Base-by-base conservation (phyloP, 495 filamentous ascomycete species). In the Trichoderma orchidacearum region DNA sequence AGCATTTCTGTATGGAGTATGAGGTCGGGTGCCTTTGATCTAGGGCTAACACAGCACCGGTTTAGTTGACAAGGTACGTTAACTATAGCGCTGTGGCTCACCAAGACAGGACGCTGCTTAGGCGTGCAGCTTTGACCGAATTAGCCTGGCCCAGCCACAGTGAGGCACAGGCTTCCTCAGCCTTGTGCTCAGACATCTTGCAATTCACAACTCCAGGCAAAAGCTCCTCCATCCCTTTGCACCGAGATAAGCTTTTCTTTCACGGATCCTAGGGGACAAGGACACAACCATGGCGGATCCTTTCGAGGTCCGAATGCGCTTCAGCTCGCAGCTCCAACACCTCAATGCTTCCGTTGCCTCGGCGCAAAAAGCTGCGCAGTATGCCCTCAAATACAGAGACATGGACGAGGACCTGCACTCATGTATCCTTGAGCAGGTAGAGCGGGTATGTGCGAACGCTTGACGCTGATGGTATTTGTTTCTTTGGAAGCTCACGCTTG, bases 301-400 rank as follows among this genome's bases (percentile, higher is more conserved):
- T 0, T 99, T 99, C 72, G 92, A 97, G 75, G 91, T 96, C 56
- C 91, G 93, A 63, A 89, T 99, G 81, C 89, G 90, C 65, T 99
- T 99, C 72, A 96, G 90, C 12, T 77, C 75, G 51, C 87, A 89
- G 61, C 81, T 99, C 5, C 85, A 90, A 53, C 84, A 90, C 63
- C 81, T 99, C 27, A 95, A 89, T 62, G 94, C 94, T 11, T 89
- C 87, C 6, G 82, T 90, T 35, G 87, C 85, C 8, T 90, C 90
- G 1, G 85, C 89, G 7, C 88, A 91, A 61, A 95, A 95, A 76
- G 88, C 90, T 1, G 93, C 93, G 21, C 85, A 89, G 63, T 99
- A 92, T 84, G 93, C 93, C 13, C 79, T 97, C 51, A 94, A 89
- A 66, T 86, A 93, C 72, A 77, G 83, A 57, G 92, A 97, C 63